Evolutionary conservation across 805 yeast species (phyloP), one percentile per base, ranked within the genome.

Genomic region (Saturnispora ahearnii): DNA sequence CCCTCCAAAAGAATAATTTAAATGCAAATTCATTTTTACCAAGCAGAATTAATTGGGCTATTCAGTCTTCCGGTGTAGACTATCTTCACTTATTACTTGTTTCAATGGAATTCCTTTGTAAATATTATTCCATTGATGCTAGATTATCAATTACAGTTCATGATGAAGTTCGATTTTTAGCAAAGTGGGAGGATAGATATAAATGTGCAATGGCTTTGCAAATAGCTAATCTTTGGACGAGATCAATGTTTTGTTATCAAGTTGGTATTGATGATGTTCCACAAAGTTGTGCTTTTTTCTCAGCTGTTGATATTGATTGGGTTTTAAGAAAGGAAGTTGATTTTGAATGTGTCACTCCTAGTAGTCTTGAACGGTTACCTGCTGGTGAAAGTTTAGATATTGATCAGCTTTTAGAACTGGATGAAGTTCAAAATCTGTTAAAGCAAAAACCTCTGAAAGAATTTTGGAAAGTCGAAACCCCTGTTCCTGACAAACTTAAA

Each of bases 61-160:
- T 93, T 62, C 99, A 93, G 64, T 87, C 96, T 22, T 87, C 96
- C 1, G 99, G 99, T 34, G 99, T 95, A 18, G 99, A 93, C 63
- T 93, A 95, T 61, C 71, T 93, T 47, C 99, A 93, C 63, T 63
- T 93, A 38, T 64, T 93, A 52, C 74, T 91, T 45, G 78, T 88
- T 4, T 79, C 96, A 0, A 90, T 95, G 97, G 86, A 87, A 51
- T 87, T 89, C 59, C 71, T 93, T 57, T 71, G 78, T 38, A 73
- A 78, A 37, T 75, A 73, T 53, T 91, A 80, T 64, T 60, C 70
- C 3, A 69, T 95, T 10, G 76, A 84, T 33, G 96, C 95, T 0
- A 69, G 99, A 46, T 71, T 93, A 49, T 71, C 84, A 55, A 72
- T 93, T 10, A 88, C 98, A 0, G 96, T 93, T 22, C 99, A 93